Conservation (phyloP, 305 asterid genomes). For the Solanum hybrid region DNA sequence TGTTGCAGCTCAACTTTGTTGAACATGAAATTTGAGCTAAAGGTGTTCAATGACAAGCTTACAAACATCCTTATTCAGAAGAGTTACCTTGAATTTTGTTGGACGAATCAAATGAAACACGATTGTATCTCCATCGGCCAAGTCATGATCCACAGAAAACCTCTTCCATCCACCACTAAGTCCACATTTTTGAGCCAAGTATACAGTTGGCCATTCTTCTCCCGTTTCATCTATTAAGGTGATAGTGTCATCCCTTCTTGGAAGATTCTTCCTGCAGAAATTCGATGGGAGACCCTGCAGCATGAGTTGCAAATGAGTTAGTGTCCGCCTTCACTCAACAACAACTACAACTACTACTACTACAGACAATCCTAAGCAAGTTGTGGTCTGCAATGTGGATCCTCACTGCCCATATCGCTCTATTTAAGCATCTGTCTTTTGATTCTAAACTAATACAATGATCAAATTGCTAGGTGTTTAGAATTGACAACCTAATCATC, state of each 20-base stretch:
- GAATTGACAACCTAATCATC: not conserved
- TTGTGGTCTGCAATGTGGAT: not conserved
- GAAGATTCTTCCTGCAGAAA: slow-evolving; percentile 52
- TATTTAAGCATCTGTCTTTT: not conserved
- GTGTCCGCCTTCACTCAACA: not conserved
- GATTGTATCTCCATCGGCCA: slow-evolving; percentile 76
- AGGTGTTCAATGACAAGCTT: not conserved
- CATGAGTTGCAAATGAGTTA: not conserved
- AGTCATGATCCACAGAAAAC: slow-evolving; percentile 62
- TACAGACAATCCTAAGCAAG: not conserved
- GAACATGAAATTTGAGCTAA: not conserved
- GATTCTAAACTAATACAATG: not conserved
- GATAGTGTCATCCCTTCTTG: slow-evolving; percentile 44
- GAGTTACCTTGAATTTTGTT: slow-evolving; percentile 39
- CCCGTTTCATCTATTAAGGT: slow-evolving; percentile 55
- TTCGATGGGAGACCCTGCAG: slow-evolving; percentile 56
- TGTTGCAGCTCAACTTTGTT: not conserved
- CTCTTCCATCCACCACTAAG: slow-evolving; percentile 93
- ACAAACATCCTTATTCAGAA: not conserved
- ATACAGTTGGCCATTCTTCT: slow-evolving; percentile 60
- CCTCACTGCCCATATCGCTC: not conserved
- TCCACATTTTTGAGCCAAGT: slow-evolving; percentile 58
- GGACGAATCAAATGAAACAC: slow-evolving; percentile 54
- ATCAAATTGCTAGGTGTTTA: not conserved
- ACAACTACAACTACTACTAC: not conserved